A percentile compares a stretch with the other conserved stretches of the same genome.
Evolutionary conservation across 2,329 filamentous ascomycete species (phyloP).

Genomic region (Colletotrichum destructivum): DNA sequence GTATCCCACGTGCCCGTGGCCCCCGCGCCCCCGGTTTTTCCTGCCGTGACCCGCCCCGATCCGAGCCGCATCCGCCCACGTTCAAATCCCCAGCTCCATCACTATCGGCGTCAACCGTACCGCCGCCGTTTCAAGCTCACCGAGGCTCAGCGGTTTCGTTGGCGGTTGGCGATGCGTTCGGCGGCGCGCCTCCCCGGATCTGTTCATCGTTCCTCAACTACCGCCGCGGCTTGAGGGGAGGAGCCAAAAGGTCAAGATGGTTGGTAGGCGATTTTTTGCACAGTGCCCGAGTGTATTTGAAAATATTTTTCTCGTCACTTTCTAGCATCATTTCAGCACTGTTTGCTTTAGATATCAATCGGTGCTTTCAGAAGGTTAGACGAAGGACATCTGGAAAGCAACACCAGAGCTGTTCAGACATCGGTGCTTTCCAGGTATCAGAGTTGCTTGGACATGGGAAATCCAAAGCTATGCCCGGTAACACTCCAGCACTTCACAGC

Average conservation of each 20-base stretch:
- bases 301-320: not conserved
- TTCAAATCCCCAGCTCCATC: slow-evolving; percentile 56
- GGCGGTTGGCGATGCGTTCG: slow-evolving; percentile 26
- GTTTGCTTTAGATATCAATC: not conserved
- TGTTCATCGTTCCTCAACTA: not conserved
- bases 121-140: slow-evolving; percentile 24
- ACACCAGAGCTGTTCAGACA: too few relatives aligned
- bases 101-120: slow-evolving; percentile 57
- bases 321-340: not conserved
- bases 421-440: too few relatives aligned
- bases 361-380: not conserved
- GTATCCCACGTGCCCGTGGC: not conserved
- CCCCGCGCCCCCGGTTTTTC: not conserved
- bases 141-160: slow-evolving; percentile 17
- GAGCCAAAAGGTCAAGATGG: not conserved
- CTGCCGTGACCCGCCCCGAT: not conserved
- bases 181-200: slow-evolving; percentile 12
- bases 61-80: not conserved
- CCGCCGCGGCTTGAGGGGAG: slow-evolving; percentile 4
- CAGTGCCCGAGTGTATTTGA: not conserved
- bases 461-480: too few relatives aligned
- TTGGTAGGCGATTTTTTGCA: not conserved
- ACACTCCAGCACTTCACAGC: too few relatives aligned
- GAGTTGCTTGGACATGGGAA: too few relatives aligned
- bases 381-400: too few relatives aligned